These are phyloP conservation scores for Asterophora lycoperdoides DNA, from an alignment of 768 basidiomycete genomes.

Conservation along the genomic window DNA sequence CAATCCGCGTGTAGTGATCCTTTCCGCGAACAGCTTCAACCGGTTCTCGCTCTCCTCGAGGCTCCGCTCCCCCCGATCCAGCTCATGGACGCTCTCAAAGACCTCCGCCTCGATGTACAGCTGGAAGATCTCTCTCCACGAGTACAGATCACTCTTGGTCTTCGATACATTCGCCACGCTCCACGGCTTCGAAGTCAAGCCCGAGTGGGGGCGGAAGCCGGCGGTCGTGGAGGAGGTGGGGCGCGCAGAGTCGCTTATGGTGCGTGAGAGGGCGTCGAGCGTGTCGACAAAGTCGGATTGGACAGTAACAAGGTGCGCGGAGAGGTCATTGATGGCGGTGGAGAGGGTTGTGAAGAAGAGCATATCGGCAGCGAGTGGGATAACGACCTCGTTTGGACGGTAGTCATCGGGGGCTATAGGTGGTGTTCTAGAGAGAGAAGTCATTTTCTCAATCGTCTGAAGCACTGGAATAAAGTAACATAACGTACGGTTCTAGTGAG, in stretches of 20 bases:
- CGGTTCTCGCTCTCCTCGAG: constrained; percentile 67
- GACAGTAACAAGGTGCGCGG: constrained; percentile 46
- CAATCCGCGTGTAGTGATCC: constrained; percentile 52
- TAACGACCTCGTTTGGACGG: constrained; percentile 49
- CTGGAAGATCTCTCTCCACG: constrained; percentile 88
- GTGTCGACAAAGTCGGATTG: constrained; percentile 45
- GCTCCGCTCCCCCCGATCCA: constrained; percentile 60
- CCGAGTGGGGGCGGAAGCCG: constrained; percentile 43
- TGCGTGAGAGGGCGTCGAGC: constrained; percentile 31
- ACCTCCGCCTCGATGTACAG: constrained; percentile 83
- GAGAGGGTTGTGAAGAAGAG: constrained; percentile 77
- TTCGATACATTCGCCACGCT: constrained; percentile 11
- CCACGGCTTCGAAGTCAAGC: constrained; percentile 35
- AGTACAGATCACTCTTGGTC: constrained; percentile 64
- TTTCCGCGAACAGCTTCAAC: constrained; percentile 57
- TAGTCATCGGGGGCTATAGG: not conserved
- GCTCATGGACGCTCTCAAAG: constrained; percentile 71
- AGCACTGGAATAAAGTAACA: not conserved
- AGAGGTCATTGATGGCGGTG: constrained; percentile 50
- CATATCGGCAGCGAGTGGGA: constrained; percentile 76
- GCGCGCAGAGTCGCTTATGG: constrained; percentile 37
- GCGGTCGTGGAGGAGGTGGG: constrained; percentile 38
- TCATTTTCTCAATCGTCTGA: not conserved
- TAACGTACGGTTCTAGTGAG: constrained; percentile 2
- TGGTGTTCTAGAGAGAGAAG: not conserved